These are phyloP conservation scores for Chalciporus sphaerocephalus DNA, from an alignment of 768 basidiomycete species.

Conservation along the genomic window DNA sequence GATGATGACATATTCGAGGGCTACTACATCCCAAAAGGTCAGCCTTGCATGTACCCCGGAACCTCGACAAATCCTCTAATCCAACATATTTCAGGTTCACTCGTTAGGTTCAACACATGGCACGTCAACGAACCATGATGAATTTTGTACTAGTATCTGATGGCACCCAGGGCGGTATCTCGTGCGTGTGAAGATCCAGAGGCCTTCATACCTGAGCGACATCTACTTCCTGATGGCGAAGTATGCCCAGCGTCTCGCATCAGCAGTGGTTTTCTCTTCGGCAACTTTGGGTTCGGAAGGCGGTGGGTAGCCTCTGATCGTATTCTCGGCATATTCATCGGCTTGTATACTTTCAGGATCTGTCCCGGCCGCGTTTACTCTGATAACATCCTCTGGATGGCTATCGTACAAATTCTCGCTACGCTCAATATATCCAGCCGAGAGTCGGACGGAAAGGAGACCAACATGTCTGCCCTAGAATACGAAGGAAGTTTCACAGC, in stretches of 20 bases:
- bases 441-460: not conserved
- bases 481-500: conserved; percentile 4
- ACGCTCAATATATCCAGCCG: not conserved
- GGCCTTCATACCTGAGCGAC: not conserved
- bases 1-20: conserved; percentile 4
- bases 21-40: not conserved
- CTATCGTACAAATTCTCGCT: not conserved
- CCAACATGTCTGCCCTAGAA: not conserved
- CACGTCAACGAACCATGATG: not conserved
- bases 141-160: not conserved
- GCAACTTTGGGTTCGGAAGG: conserved; percentile 3
- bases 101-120: conserved; percentile 3
- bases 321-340: not conserved
- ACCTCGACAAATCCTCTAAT: not conserved
- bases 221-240: not conserved
- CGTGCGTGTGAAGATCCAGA: conserved; percentile 1
- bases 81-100: not conserved
- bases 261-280: not conserved
- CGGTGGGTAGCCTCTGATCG: not conserved
- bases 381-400: not conserved
- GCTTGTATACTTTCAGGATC: not conserved
- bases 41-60: not conserved
- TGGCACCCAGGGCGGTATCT: not conserved
- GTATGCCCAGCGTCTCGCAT: not conserved
- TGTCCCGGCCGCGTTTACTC: conserved; percentile 2